Evolutionary conservation across 2,329 filamentous ascomycete species (phyloP).

Genomic region (Sphaerulina populicola): DNA sequence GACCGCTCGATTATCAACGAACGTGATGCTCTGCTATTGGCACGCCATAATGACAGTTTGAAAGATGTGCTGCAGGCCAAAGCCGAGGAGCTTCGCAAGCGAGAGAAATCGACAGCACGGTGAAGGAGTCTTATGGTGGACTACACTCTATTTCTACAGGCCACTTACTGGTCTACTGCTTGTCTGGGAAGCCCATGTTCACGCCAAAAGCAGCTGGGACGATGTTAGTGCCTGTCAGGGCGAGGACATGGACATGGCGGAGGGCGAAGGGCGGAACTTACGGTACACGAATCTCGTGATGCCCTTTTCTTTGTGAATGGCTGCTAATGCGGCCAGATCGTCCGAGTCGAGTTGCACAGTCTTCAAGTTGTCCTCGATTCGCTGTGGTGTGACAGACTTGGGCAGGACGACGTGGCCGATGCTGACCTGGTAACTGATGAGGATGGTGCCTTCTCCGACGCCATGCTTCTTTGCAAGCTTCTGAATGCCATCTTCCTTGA

Average conservation of each 20-base stretch:
- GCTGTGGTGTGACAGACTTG: conserved; percentile 48
- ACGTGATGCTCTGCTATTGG: conserved; percentile 80
- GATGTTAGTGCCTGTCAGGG: background rate
- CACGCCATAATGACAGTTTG: conserved; percentile 77
- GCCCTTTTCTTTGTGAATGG: conserved; percentile 42
- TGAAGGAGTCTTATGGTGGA: background rate
- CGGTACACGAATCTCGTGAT: conserved; percentile 42
- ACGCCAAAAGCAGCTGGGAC: conserved; percentile 38
- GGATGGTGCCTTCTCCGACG: conserved; percentile 47
- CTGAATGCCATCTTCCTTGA: conserved; percentile 41
- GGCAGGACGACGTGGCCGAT: conserved; percentile 63
- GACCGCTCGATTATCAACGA: conserved; percentile 70
- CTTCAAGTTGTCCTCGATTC: conserved; percentile 60
- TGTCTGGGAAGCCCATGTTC: conserved; percentile 44
- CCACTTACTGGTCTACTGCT: conserved; percentile 26
- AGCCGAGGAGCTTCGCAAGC: conserved; percentile 45
- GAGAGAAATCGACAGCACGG: conserved; percentile 9
- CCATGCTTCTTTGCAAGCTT: conserved; percentile 45
- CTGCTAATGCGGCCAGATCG: conserved; percentile 50
- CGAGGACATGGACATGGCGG: too few relatives aligned
- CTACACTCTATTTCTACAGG: background rate
- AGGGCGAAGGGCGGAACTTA: background rate
- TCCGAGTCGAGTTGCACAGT: conserved; percentile 56
- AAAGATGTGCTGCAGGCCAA: conserved; percentile 64
- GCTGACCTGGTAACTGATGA: conserved; percentile 66